These are phyloP conservation scores for Eucalyptus regnans DNA, from an alignment of 345 rosid genomes.

Conservation along the genomic window DNA sequence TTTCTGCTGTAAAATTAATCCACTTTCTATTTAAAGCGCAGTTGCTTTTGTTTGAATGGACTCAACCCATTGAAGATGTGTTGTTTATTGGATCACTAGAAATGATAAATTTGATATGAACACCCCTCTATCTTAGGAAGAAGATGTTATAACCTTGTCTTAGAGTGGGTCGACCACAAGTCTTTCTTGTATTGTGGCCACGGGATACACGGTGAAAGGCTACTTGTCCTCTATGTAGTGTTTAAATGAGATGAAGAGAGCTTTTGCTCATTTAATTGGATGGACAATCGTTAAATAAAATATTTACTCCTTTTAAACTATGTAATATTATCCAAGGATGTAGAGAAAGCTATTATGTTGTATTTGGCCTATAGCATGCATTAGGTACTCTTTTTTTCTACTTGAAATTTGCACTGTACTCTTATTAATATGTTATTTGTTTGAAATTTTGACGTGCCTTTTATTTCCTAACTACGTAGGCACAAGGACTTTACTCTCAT, in stretches of 20 bases:
- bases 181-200: neutral
- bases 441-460: neutral
- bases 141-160: neutral
- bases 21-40: neutral
- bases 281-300: neutral
- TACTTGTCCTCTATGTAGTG: neutral
- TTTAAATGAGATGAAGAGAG: neutral
- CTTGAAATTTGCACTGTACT: neutral
- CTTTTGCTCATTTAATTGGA: neutral
- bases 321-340: neutral
- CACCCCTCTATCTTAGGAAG: neutral
- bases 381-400: neutral
- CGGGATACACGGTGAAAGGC: neutral
- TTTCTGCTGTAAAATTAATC: neutral
- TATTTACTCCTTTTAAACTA: neutral
- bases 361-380: neutral
- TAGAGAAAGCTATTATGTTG: neutral
- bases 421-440: neutral
- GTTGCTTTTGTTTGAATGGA: neutral
- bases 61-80: neutral
- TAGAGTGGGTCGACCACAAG: neutral
- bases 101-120: neutral
- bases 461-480: conserved; percentile 4
- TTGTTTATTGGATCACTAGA: neutral
- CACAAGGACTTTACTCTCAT: conserved; percentile 36